A percentile compares a stretch with the other conserved stretches of the same genome.
Evolutionary conservation across 345 rosid species (phyloP).

Genomic region (Aegle marmelos): DNA sequence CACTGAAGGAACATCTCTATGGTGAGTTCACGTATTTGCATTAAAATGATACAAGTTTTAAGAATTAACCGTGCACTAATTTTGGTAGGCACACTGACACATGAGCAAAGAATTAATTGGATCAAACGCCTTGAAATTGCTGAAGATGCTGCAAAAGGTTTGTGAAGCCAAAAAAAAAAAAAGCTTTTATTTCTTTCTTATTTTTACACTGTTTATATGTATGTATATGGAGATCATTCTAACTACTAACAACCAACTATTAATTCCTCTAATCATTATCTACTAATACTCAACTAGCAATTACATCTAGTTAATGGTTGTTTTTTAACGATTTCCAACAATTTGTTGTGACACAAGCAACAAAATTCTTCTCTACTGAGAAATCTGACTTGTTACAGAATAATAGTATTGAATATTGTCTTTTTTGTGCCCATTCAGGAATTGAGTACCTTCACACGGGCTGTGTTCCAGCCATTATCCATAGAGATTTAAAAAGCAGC

Average conservation of each 20-base stretch:
- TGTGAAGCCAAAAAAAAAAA: too few species aligned
- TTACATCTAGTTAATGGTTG: too few species aligned
- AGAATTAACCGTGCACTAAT: background rate
- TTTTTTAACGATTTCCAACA: too few species aligned
- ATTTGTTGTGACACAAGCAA: background rate
- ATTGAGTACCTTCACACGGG: constrained; percentile 98
- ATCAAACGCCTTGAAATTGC: constrained; percentile 94
- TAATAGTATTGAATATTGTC: constrained; percentile 11
- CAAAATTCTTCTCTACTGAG: background rate
- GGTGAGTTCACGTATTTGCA: constrained; percentile 42
- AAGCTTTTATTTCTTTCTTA: too few species aligned
- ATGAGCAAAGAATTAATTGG: constrained; percentile 69
- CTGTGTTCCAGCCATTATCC: constrained; percentile 94
- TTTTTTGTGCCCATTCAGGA: constrained; percentile 43
- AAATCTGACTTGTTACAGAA: background rate
- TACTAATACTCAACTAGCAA: too few species aligned
- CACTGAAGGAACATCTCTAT: constrained; percentile 97
- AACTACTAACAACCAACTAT: too few species aligned
- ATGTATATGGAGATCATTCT: too few species aligned
- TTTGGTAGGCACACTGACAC: constrained; percentile 55
- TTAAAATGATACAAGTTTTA: background rate
- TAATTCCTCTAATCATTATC: too few species aligned
- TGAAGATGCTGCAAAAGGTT: constrained; percentile 96
- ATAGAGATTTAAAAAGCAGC: constrained; percentile 91
- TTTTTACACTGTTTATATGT: too few species aligned